Evolutionary conservation across 169 alveolate species (phyloP).

Genomic region (Eimeria necatrix): DNA sequence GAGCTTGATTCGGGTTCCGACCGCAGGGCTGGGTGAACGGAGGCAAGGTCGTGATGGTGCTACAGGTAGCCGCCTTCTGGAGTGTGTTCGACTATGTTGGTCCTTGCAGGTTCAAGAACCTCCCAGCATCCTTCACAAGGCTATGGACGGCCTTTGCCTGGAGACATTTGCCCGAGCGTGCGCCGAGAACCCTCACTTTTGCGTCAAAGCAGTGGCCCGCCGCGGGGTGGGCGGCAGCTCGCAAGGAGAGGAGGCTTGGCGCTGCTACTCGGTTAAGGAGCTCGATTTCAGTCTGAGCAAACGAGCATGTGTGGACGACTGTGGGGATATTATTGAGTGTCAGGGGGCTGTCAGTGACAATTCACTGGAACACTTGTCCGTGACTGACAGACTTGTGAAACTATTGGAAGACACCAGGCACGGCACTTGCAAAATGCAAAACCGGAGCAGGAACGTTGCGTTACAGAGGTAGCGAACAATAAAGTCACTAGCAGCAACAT

Average conservation of each 20-base stretch:
- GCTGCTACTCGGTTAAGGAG: constrained; percentile 3
- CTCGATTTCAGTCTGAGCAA: background rate
- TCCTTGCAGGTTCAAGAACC: constrained; percentile 15
- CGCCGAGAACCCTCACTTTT: constrained; percentile 14
- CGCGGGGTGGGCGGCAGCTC: background rate
- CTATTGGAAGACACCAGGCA: background rate
- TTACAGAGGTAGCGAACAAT: background rate
- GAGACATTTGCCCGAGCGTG: constrained; percentile 27
- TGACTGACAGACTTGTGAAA: background rate
- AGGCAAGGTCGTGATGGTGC: too few species aligned
- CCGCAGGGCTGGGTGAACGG: too few species aligned
- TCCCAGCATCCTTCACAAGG: background rate
- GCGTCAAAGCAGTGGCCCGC: constrained; percentile 48
- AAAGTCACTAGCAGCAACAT: too few species aligned
- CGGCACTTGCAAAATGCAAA: constrained; percentile 37
- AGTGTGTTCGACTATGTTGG: background rate
- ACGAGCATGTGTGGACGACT: background rate
- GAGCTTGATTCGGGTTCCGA: too few species aligned
- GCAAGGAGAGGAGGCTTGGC: constrained; percentile 32
- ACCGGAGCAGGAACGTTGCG: background rate
- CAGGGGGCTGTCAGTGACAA: background rate
- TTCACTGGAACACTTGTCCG: background rate
- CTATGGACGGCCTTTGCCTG: background rate
- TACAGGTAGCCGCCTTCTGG: too few species aligned
- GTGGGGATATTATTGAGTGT: constrained; percentile 19